A percentile compares a stretch with the other conserved stretches of the same genome.
Conservation (phyloP, 2,329 filamentous ascomycete species). For the Fusarium algeriense region DNA sequence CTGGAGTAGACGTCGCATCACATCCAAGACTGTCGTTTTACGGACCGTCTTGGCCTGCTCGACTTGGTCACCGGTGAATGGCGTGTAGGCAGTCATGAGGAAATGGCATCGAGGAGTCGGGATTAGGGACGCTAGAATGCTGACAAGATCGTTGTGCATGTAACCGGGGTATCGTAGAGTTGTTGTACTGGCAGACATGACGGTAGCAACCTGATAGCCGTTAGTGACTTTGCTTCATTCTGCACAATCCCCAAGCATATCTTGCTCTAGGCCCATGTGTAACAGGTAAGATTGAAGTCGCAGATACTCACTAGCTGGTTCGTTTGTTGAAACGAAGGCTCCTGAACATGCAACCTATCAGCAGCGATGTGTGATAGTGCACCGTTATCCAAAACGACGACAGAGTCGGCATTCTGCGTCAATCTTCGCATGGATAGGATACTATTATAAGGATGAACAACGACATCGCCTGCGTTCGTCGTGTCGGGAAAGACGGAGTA, state of each 20-base stretch:
- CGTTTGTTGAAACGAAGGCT: conserved; percentile 96
- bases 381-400: conserved; percentile 96
- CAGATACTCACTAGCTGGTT: conserved; percentile 82
- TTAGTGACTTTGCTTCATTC: not conserved
- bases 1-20: conserved; percentile 94
- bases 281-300: too few relatives aligned
- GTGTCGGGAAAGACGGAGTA: conserved; percentile 99
- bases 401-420: conserved; percentile 96
- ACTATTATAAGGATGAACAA: conserved; percentile 99
- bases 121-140: conserved; percentile 95
- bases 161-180: conserved; percentile 97
- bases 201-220: conserved; percentile 79
- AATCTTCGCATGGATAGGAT: conserved; percentile 89
- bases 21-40: conserved; percentile 97
- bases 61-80: conserved; percentile 95
- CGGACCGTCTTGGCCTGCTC: conserved; percentile 97
- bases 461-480: conserved; percentile 86
- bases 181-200: conserved; percentile 98
- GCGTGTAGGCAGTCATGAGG: conserved; percentile 97
- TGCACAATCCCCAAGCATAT: not conserved
- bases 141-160: conserved; percentile 99
- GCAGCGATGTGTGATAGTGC: conserved; percentile 94
- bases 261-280: not conserved
- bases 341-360: conserved; percentile 92
- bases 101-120: conserved; percentile 98